Percentiles rank a stretch among this genome's conserved stretches.
These are phyloP conservation scores for Claviceps pazoutovae DNA, from an alignment of 2,329 filamentous ascomycete genomes.

Conservation along the genomic window DNA sequence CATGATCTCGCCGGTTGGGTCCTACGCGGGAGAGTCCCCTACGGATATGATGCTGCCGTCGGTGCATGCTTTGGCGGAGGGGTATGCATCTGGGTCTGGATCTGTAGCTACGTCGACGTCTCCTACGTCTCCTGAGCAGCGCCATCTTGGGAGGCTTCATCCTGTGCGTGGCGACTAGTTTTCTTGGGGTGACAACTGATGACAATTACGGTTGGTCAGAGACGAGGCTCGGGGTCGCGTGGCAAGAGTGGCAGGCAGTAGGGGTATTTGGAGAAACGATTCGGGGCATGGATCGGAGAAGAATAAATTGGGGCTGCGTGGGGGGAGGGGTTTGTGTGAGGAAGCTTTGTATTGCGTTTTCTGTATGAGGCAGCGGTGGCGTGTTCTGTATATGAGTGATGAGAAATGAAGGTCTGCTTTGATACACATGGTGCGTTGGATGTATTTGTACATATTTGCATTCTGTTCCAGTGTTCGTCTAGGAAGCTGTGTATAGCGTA, in stretches of 20 bases:
- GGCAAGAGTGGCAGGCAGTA: slow-evolving; percentile 25
- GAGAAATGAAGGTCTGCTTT: background rate
- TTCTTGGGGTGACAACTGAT: background rate
- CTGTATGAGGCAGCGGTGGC: background rate
- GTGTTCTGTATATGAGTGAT: background rate
- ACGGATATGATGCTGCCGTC: background rate
- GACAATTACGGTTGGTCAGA: slow-evolving; percentile 31
- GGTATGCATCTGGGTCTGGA: slow-evolving; percentile 10
- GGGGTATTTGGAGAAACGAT: background rate
- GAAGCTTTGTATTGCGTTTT: background rate
- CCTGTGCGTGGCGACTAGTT: background rate
- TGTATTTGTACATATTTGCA: no score
- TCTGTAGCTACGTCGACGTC: slow-evolving; percentile 17
- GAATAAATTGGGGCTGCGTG: slow-evolving; percentile 24
- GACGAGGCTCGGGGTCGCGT: slow-evolving; percentile 33
- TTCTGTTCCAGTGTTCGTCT: no score
- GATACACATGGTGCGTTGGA: no score
- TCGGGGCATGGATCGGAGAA: slow-evolving; percentile 18
- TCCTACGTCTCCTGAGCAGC: slow-evolving; percentile 23
- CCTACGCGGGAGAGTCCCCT: slow-evolving; percentile 10
- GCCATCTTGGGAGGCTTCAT: slow-evolving; percentile 27
- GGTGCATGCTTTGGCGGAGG: background rate
- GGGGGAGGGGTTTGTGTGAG: slow-evolving; percentile 25
- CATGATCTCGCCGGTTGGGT: slow-evolving; percentile 27
- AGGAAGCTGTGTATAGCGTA: no score